Percentiles rank a stretch among this genome's conserved stretches.
Conservation (phyloP, 768 basidiomycete species). For the Cubamyces sp. region DNA sequence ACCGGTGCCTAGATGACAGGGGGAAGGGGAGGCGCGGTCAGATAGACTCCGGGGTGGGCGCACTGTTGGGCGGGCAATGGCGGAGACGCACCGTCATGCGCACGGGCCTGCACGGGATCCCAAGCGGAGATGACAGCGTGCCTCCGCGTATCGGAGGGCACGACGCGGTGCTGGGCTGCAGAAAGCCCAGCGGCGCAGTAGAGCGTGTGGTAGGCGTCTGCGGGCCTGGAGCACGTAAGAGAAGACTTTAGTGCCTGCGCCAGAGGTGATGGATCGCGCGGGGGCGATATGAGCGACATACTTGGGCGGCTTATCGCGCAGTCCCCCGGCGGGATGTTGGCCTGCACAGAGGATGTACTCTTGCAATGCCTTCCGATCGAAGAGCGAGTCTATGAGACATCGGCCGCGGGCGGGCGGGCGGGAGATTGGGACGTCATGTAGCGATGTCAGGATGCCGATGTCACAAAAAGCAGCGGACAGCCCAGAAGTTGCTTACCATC, state of each 20-base stretch:
- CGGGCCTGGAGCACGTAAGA: conserved; percentile 48
- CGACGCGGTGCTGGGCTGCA: conserved; percentile 79
- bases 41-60: conserved; percentile 15
- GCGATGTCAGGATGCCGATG: background rate
- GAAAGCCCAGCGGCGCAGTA: conserved; percentile 94
- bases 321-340: conserved; percentile 83
- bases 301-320: conserved; percentile 97
- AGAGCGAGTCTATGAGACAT: conserved; percentile 44
- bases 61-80: background rate
- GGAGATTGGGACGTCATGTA: background rate
- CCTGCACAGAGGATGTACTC: conserved; percentile 86
- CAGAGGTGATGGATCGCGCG: background rate
- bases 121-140: conserved; percentile 25
- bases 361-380: conserved; percentile 76
- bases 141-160: conserved; percentile 27
- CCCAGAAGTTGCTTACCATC: conserved; percentile 53
- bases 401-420: background rate
- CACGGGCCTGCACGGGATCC: conserved; percentile 18
- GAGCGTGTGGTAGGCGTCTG: conserved; percentile 95
- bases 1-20: conserved; percentile 12
- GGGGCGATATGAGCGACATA: conserved; percentile 39
- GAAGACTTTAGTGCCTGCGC: background rate
- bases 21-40: background rate
- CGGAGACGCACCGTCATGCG: conserved; percentile 23
- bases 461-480: background rate